These are phyloP conservation scores for Coniella lustricola DNA, from an alignment of 2,329 filamentous ascomycete species.

Conservation along the genomic window DNA sequence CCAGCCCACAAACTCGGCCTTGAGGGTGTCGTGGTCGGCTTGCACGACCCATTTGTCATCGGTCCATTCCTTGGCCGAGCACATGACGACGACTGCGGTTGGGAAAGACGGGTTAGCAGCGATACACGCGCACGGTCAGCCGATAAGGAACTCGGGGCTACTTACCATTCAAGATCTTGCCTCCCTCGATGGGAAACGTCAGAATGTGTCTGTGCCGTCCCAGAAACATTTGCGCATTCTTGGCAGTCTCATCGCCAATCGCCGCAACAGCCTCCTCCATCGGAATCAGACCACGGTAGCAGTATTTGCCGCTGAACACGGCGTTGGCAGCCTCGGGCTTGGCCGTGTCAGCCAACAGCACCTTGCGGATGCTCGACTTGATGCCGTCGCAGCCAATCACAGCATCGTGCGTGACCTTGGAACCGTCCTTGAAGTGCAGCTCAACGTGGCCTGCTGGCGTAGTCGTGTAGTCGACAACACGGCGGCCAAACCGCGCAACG, in stretches of 20 bases:
- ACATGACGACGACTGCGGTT: conserved; percentile 28
- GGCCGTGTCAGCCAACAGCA: conserved; percentile 38
- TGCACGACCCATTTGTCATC: conserved; percentile 12
- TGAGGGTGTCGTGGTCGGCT: conserved; percentile 8
- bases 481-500: conserved; percentile 15
- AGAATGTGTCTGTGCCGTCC: conserved; percentile 13
- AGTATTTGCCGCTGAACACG: conserved; percentile 49
- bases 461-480: conserved; percentile 12
- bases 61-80: conserved; percentile 13
- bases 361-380: conserved; percentile 32
- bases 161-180: conserved; percentile 17
- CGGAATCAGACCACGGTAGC: conserved; percentile 42
- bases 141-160: too few relatives aligned
- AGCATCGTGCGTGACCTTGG: conserved; percentile 12
- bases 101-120: conserved; percentile 42
- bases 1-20: conserved; percentile 28
- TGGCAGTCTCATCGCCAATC: conserved; percentile 34
- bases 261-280: conserved; percentile 47
- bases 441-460: conserved; percentile 1
- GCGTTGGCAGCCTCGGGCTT: conserved; percentile 31
- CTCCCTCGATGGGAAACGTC: conserved; percentile 12
- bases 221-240: conserved; percentile 21
- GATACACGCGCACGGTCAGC: too few relatives aligned
- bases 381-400: conserved; percentile 24
- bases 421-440: conserved; percentile 14